These are phyloP conservation scores for Sclerotinia sclerotiorum DNA, from an alignment of 2,329 filamentous ascomycete species.

Conservation along the genomic window DNA sequence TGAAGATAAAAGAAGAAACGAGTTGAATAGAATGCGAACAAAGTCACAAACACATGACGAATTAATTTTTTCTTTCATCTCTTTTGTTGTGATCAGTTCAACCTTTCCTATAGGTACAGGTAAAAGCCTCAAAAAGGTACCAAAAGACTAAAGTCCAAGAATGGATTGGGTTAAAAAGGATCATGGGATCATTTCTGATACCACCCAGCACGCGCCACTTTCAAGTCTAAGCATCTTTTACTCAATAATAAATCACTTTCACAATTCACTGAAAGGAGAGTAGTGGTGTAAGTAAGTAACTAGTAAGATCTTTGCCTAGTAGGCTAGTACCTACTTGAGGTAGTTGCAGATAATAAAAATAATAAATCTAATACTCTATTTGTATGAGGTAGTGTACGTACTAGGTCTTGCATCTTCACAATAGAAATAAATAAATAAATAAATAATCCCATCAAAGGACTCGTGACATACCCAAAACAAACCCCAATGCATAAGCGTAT, in stretches of 20 bases:
- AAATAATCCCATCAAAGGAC: not conserved
- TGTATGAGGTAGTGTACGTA: not conserved
- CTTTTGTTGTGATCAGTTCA: too few relatives aligned
- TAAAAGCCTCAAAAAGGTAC: not conserved
- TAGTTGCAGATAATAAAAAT: too few relatives aligned
- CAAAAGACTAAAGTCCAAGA: slow-evolving; percentile 5
- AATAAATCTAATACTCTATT: not conserved
- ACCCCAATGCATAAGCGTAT: slow-evolving; percentile 17
- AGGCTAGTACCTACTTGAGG: too few relatives aligned
- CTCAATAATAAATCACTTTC: not conserved
- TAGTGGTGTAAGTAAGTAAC: too few relatives aligned
- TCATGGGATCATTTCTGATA: slow-evolving; percentile 22
- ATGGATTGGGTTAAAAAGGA: slow-evolving; percentile 14
- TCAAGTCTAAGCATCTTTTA: slow-evolving; percentile 11
- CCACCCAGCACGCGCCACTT: slow-evolving; percentile 14
- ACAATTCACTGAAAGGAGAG: not conserved
- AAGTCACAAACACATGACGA: not conserved
- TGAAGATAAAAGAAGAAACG: not conserved
- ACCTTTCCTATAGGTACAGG: too few relatives aligned
- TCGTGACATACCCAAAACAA: slow-evolving; percentile 16
- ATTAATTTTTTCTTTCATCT: not conserved
- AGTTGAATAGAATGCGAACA: not conserved
- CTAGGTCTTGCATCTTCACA: slow-evolving; percentile 2
- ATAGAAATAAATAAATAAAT: not conserved
- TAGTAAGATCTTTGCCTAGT: too few relatives aligned